Base-by-base conservation (phyloP, 257 asterid species). In the Leonotis leonurus region DNA sequence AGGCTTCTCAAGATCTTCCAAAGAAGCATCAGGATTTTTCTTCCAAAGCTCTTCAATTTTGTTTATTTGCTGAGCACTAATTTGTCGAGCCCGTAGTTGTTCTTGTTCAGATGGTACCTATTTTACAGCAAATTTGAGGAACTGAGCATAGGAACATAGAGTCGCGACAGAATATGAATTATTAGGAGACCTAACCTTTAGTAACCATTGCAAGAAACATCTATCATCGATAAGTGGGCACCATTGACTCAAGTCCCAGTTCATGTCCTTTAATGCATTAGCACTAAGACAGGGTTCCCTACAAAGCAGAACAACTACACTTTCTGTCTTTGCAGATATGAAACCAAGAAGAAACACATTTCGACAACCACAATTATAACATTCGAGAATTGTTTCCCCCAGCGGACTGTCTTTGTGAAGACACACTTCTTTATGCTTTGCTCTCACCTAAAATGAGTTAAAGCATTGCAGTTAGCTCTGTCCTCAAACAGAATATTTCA, bases 171-270 rank as follows among this genome's bases (percentile, higher is more conserved):
- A n/a, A 27, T n/a, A 60, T 33, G 63, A 44, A 45, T 65, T 48
- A 46, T 39, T 64, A 13, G 46, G 27, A 60, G 13, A 33, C 18
- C 72, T 56, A 65, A 93, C 99, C 97, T 93, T 93, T 49, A 93
- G 85, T 56, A 93, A 82, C 99, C 99, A 93, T 71, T 93, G 97
- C 78, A 93, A 73, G 85, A 93, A 93, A 71, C 96, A 89, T 70
- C 99, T 81, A 70, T 93, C 99, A 74, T 93, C 97, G 50, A 93
- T 93, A 62, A 93, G 95, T 5, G 99, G 99, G 79, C 97, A 93
- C 99, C 99, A 93, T 77, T 93, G 96, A 71, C 97, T 89, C 80
- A 93, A 74, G 80, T 93, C 99, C 99, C 99, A 93, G 63, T 93
- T 93, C 97, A 89, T 87, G 81, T 93, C 99, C 78, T 93, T 93